Evolutionary conservation across 495 filamentous ascomycete genomes (phyloP).

Genomic region (Aspergillus olivimuriae): DNA sequence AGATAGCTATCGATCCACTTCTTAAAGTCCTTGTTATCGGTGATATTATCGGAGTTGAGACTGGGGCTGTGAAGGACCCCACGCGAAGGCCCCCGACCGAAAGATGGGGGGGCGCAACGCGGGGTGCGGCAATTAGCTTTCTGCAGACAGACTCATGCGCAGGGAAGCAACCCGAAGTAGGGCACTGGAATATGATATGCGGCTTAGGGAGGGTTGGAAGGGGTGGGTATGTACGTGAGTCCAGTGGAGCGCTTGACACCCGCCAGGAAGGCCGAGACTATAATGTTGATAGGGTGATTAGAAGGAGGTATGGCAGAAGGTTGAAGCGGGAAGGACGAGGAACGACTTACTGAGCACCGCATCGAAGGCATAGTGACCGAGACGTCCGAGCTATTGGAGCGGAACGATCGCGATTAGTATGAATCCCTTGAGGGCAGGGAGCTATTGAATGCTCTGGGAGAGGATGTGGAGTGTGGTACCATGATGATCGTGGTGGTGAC

Average conservation of each 20-base stretch:
- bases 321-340: slow-evolving; percentile 1
- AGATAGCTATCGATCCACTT: slow-evolving; percentile 94
- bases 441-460: too few species aligned
- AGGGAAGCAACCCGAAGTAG: slow-evolving; percentile 17
- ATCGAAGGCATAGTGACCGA: slow-evolving; percentile 95
- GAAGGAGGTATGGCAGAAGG: not conserved
- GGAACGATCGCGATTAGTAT: too few species aligned
- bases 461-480: too few species aligned
- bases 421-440: too few species aligned
- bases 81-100: slow-evolving; percentile 21
- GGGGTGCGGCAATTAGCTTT: too few species aligned
- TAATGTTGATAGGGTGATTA: slow-evolving; percentile 9
- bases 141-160: slow-evolving; percentile 41
- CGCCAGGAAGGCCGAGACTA: slow-evolving; percentile 92
- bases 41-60: slow-evolving; percentile 77
- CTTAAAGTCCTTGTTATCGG: slow-evolving; percentile 78
- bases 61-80: slow-evolving; percentile 58
- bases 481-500: too few species aligned
- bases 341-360: slow-evolving; percentile 73
- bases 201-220: slow-evolving; percentile 5
- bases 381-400: slow-evolving; percentile 81
- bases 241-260: slow-evolving; percentile 95
- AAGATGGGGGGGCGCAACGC: slow-evolving; percentile 17
- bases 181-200: slow-evolving; percentile 9
- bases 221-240: slow-evolving; percentile 72